A percentile compares a stretch with the other conserved stretches of the same genome.
These are phyloP conservation scores for Podaxis sp. DNA, from an alignment of 768 basidiomycete species.

Conservation along the genomic window DNA sequence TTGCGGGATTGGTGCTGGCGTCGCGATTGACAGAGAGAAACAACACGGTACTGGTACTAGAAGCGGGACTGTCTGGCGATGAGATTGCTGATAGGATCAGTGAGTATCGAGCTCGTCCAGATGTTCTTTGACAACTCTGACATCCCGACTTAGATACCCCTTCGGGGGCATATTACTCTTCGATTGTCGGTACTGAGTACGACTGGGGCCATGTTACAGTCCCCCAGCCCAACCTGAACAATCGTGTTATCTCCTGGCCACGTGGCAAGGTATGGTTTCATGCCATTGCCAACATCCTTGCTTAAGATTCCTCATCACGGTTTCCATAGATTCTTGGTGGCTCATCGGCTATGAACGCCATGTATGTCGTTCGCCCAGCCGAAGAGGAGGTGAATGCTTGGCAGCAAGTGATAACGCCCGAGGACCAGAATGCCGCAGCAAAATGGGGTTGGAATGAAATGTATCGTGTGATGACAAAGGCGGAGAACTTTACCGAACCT, in stretches of 20 bases:
- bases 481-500: conserved; percentile 59
- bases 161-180: conserved; percentile 45
- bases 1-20: conserved; percentile 32
- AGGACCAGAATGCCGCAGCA: conserved; percentile 24
- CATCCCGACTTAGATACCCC: conserved; percentile 35
- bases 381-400: conserved; percentile 47
- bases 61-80: conserved; percentile 36
- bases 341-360: conserved; percentile 60
- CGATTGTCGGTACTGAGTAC: conserved; percentile 43
- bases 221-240: conserved; percentile 39
- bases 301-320: background rate
- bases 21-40: conserved; percentile 35
- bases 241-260: conserved; percentile 49
- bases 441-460: conserved; percentile 48
- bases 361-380: conserved; percentile 56
- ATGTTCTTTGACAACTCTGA: background rate
- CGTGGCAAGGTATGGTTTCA: conserved; percentile 45
- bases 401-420: conserved; percentile 35
- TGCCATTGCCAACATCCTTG: background rate
- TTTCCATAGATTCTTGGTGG: conserved; percentile 47
- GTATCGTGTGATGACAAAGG: conserved; percentile 45
- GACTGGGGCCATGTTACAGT: conserved; percentile 50
- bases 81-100: conserved; percentile 29
- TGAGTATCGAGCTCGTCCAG: conserved; percentile 18
- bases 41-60: conserved; percentile 37